phyloP scores from a whole-genome alignment of 1,284 basidiomycete genomes.

The Leccinum subspadiceum region DNA sequence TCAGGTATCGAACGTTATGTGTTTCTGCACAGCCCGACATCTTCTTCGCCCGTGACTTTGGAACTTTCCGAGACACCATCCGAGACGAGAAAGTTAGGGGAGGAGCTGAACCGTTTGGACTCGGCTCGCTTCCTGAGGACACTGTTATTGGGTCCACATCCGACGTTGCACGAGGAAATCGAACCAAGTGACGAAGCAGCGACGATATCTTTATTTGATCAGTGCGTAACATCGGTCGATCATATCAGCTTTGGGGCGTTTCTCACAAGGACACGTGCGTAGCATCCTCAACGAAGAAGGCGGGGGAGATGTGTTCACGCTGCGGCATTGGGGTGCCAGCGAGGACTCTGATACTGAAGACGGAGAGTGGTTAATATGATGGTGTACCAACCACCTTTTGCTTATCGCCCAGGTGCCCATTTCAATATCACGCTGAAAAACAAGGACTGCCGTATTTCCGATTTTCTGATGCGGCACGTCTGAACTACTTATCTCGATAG shows the following conservation, averaged over 20 bases:
- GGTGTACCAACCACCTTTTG: conserved; percentile 1
- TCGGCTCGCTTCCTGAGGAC: conserved; percentile 38
- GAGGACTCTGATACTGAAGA: conserved; percentile 30
- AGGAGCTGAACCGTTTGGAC: conserved; percentile 30
- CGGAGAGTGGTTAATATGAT: conserved; percentile 25
- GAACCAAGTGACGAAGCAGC: conserved; percentile 39
- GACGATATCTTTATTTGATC: conserved; percentile 49
- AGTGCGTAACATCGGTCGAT: conserved; percentile 36
- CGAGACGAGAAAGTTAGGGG: conserved; percentile 45
- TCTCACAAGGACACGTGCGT: conserved; percentile 7
- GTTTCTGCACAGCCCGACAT: conserved; percentile 63
- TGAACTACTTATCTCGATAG: neutral
- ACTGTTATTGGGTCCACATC: conserved; percentile 26
- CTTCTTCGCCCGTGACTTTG: conserved; percentile 47
- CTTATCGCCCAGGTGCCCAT: neutral
- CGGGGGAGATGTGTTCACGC: conserved; percentile 46
- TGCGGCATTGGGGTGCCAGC: conserved; percentile 34
- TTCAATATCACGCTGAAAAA: neutral
- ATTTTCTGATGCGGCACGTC: neutral
- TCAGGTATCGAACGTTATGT: conserved; percentile 71
- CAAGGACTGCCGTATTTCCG: neutral
- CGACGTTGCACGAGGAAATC: conserved; percentile 28
- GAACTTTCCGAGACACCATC: conserved; percentile 42
- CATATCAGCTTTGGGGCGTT: conserved; percentile 1
- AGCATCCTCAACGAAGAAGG: conserved; percentile 53